Conservation (phyloP, 345 rosid genomes). For the Barbarea vulgaris region DNA sequence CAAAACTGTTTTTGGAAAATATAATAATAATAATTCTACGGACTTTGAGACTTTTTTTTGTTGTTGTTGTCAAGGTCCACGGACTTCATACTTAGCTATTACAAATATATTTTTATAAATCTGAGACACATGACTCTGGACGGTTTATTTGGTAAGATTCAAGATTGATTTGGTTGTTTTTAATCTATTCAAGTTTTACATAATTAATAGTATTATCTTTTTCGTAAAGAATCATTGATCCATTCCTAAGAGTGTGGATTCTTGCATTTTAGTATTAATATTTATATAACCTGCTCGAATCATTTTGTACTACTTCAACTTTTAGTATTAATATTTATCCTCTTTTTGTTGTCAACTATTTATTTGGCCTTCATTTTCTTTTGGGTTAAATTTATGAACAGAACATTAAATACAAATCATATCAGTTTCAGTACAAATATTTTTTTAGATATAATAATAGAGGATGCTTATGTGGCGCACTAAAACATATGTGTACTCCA, state of each 20-base stretch:
- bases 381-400: neutral
- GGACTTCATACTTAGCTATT: conserved; percentile 3
- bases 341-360: neutral
- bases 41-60: neutral
- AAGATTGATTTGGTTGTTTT: conserved; percentile 7
- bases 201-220: neutral
- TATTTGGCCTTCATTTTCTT: neutral
- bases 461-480: neutral
- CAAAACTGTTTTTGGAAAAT: neutral
- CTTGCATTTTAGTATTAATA: neutral
- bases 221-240: neutral
- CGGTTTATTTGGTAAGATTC: conserved; percentile 7
- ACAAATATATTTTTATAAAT: neutral
- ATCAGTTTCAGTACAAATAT: neutral
- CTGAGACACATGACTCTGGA: conserved; percentile 29
- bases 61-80: neutral
- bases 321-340: too few relatives aligned
- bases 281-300: neutral
- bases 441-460: neutral
- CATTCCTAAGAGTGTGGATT: conserved; percentile 4
- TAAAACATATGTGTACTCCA: neutral
- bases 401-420: neutral
- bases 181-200: conserved; percentile 8
- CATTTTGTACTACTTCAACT: neutral
- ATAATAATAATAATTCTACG: neutral